These are phyloP conservation scores for Quercus glauca DNA, from an alignment of 306 rosid genomes.

Conservation along the genomic window DNA sequence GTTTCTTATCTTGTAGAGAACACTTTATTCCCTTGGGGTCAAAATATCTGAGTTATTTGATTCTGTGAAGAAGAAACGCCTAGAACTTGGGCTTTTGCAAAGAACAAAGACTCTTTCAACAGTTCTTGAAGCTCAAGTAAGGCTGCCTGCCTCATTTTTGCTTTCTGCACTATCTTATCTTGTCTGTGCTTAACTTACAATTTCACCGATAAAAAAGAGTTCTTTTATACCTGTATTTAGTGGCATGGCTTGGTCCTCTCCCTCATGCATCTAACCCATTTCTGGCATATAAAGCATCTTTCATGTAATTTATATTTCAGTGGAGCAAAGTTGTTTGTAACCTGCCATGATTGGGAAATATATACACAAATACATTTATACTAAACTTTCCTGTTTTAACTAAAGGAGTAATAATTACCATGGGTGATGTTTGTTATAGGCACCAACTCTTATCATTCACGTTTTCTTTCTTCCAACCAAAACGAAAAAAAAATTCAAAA, in stretches of 20 bases:
- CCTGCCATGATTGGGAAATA: background rate
- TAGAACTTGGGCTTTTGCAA: conserved; percentile 56
- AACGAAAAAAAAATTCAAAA: background rate
- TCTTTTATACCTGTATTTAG: background rate
- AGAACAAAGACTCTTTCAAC: conserved; percentile 55
- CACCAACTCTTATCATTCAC: background rate
- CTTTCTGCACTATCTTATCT: background rate
- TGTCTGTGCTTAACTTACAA: background rate
- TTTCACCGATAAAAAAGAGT: background rate
- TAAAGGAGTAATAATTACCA: background rate
- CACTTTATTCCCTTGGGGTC: conserved; percentile 51
- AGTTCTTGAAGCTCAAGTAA: conserved; percentile 78
- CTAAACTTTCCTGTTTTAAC: background rate
- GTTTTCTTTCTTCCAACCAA: background rate
- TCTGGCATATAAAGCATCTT: background rate
- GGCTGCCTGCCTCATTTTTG: conserved; percentile 19
- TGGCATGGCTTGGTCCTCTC: background rate
- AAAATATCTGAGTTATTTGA: conserved; percentile 56
- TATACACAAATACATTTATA: background rate
- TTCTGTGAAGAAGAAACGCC: conserved; percentile 53
- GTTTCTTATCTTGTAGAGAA: conserved; percentile 45
- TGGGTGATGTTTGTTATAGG: background rate
- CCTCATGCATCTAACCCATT: background rate
- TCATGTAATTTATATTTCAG: background rate
- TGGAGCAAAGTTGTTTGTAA: background rate